These are phyloP conservation scores for Neurospora crassa DNA, from an alignment of 2,329 filamentous ascomycete species.

Conservation along the genomic window DNA sequence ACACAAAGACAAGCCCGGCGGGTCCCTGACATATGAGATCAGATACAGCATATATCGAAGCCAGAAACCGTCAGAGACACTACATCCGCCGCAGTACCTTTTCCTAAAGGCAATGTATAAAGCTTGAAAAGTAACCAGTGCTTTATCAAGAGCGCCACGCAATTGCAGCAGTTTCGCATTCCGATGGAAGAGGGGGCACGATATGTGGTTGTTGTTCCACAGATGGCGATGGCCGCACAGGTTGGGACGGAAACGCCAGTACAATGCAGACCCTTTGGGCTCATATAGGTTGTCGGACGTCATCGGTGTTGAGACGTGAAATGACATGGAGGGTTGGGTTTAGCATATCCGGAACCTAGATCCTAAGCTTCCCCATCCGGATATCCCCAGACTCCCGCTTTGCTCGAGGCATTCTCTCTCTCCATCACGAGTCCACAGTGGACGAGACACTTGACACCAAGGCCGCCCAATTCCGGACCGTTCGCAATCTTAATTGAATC, in stretches of 20 bases:
- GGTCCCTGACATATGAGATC: background rate
- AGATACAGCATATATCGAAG: background rate
- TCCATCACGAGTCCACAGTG: background rate
- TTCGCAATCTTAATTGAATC: background rate
- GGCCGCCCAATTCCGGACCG: background rate
- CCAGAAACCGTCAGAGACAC: background rate
- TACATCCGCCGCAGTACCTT: background rate
- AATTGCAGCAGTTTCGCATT: background rate
- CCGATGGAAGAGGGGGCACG: background rate
- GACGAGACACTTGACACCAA: background rate
- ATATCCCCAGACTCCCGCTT: background rate
- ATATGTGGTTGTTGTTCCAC: background rate
- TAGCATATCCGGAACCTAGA: background rate
- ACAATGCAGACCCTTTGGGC: background rate
- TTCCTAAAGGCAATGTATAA: background rate
- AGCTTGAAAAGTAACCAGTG: background rate
- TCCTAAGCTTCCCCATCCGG: background rate
- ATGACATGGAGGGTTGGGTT: background rate
- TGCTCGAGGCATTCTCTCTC: background rate
- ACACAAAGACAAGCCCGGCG: background rate
- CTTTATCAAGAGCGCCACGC: background rate
- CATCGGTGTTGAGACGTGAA: background rate
- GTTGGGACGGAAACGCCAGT: background rate
- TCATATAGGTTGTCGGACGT: background rate
- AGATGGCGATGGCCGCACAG: background rate